A percentile compares a stretch with the other conserved stretches of the same genome.
These are phyloP conservation scores for Phytopythium chamaehyphon DNA, from an alignment of 352 stramenopile genomes.

Conservation along the genomic window DNA sequence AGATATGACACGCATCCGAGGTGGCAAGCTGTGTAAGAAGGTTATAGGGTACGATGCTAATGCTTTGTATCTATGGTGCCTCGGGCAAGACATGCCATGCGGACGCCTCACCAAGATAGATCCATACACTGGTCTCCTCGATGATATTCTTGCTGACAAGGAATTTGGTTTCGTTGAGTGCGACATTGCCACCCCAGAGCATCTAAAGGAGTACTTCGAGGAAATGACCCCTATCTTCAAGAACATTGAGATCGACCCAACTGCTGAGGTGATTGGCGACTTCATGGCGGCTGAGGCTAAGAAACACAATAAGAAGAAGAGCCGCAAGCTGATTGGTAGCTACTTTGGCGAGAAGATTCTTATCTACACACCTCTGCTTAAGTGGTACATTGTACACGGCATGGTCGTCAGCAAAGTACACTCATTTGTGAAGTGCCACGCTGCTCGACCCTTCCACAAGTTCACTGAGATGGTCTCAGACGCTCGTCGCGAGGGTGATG, in stretches of 20 bases:
- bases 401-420: constrained; percentile 22
- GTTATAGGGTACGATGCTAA: constrained; percentile 27
- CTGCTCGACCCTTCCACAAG: constrained; percentile 11
- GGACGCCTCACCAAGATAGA: constrained; percentile 15
- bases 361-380: constrained; percentile 28
- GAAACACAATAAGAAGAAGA: too few species aligned
- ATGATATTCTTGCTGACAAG: constrained; percentile 29
- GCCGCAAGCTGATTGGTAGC: constrained; percentile 21
- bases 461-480: constrained; percentile 21
- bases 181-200: constrained; percentile 27
- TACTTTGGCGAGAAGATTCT: constrained; percentile 35
- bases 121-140: constrained; percentile 18
- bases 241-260: constrained; percentile 23
- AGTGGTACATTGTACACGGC: constrained; percentile 32
- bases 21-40: constrained; percentile 19
- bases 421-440: constrained; percentile 18
- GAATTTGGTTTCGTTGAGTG: constrained; percentile 35
- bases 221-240: constrained; percentile 41
- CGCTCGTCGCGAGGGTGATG: constrained; percentile 20
- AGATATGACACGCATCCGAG: constrained; percentile 15
- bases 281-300: background rate
- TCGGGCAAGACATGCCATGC: constrained; percentile 28
- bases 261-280: constrained; percentile 16
- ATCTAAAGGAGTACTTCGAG: constrained; percentile 26
- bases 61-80: constrained; percentile 25